phyloP scores from a whole-genome alignment of 768 basidiomycete genomes.

The Suillus weaverae region DNA sequence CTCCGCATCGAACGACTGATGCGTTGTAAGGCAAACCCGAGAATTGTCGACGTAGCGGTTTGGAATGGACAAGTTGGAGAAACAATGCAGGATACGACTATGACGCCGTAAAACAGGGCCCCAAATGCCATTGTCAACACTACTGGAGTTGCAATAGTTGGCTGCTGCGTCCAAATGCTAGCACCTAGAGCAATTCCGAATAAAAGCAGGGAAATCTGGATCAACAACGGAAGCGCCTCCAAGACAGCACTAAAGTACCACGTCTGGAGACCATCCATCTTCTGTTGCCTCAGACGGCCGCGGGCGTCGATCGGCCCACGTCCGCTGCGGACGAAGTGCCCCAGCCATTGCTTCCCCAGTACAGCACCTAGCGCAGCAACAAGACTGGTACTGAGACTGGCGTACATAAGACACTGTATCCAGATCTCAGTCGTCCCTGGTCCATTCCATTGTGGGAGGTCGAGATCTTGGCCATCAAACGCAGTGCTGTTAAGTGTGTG shows the following conservation, averaged over 20 bases:
- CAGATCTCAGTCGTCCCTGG: conserved; percentile 10
- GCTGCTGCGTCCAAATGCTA: conserved; percentile 8
- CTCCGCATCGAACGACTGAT: background rate
- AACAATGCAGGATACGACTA: conserved; percentile 3
- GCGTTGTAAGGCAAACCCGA: background rate
- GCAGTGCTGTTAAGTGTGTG: conserved; percentile 9
- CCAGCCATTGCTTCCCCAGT: conserved; percentile 30
- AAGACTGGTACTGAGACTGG: conserved; percentile 24
- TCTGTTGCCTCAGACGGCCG: conserved; percentile 11
- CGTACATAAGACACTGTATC: conserved; percentile 21
- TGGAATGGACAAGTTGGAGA: conserved; percentile 12
- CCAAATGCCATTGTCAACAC: conserved; percentile 4
- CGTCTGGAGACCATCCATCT: conserved; percentile 12
- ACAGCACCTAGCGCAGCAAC: conserved; percentile 25
- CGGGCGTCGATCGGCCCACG: conserved; percentile 22
- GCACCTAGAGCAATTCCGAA: conserved; percentile 12
- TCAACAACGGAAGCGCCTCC: conserved; percentile 11
- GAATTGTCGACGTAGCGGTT: background rate
- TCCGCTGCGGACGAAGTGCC: conserved; percentile 18
- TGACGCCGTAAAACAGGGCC: background rate
- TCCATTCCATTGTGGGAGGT: conserved; percentile 14
- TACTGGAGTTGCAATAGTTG: conserved; percentile 3
- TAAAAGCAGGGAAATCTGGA: conserved; percentile 14
- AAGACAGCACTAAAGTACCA: conserved; percentile 15
- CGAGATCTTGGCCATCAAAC: conserved; percentile 1